phyloP scores from a whole-genome alignment of 2,329 filamentous ascomycete genomes.

The Pseudogymnoascus sp. region DNA sequence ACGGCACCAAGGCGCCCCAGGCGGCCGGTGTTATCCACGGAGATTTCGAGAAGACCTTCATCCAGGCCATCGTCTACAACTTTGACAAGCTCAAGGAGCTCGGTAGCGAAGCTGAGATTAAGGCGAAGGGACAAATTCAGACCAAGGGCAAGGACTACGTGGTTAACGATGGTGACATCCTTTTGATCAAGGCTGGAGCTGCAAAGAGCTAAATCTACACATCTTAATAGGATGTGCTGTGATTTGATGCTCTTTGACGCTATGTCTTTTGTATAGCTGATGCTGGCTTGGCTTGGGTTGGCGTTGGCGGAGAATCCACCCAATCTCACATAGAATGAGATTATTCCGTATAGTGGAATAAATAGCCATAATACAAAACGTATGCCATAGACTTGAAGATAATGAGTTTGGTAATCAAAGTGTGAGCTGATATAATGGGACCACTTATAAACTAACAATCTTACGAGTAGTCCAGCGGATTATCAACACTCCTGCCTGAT shows the following conservation, averaged over 20 bases:
- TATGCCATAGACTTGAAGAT: neutral
- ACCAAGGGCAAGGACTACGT: constrained; percentile 98
- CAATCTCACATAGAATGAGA: neutral
- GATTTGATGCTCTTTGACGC: neutral
- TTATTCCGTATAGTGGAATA: neutral
- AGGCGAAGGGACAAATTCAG: constrained; percentile 92
- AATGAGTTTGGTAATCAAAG: neutral
- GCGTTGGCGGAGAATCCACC: neutral
- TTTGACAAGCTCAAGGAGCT: constrained; percentile 73
- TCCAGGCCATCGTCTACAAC: constrained; percentile 93
- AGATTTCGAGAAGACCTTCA: constrained; percentile 99
- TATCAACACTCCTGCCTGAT: too few species aligned
- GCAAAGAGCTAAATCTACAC: constrained; percentile 52
- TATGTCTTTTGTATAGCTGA: constrained; percentile 9
- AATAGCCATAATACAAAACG: neutral
- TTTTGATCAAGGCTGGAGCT: constrained; percentile 86
- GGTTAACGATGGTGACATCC: constrained; percentile 71
- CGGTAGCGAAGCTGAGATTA: constrained; percentile 81
- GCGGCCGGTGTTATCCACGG: constrained; percentile 97
- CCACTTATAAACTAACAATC: too few species aligned
- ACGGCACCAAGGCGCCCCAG: constrained; percentile 93
- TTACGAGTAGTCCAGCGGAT: too few species aligned
- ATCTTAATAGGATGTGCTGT: neutral
- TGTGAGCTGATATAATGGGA: too few species aligned
- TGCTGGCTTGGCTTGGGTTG: neutral